Evolutionary conservation across 805 yeast species (phyloP), one percentile per base, ranked within the genome.

Genomic region (Lachancea dasiensis): DNA sequence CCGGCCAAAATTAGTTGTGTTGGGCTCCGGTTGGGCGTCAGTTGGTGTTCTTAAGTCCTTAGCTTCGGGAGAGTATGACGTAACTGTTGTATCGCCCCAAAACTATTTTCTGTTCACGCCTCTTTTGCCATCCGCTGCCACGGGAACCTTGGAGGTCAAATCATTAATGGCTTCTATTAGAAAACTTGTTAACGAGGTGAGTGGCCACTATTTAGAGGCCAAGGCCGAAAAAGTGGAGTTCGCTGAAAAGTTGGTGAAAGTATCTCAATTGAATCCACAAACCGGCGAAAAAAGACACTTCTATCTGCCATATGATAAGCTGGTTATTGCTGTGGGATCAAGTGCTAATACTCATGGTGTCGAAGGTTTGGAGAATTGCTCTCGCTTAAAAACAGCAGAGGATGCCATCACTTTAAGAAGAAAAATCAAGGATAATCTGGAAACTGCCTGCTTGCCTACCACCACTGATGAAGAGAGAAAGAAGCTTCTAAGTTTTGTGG

Each of bases 1-100:
- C 43, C 75, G 69, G 53, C 81, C 81, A 24, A 69, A 70, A 43
- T 60, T 79, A 36, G 83, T 79, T 3, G 65, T 79, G 23, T 62
- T 79, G 24, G 86, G 86, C 13, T 70, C 79, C 26, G 86, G 86
- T 31, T 79, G 86, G 86, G 86, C 82, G 2, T 70, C 82, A 6
- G 82, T 75, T 20, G 76, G 79, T 10, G 50, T 78, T 7, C 63
- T 79, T 46, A 75, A 73, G 50, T 61, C 64, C 31, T 52, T 79
- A 38, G 67, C 67, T 41, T 67, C 72, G 17, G 71, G 72, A 29
- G 75, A 73, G 46, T 79, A 77, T 54, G 79, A 78, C 47, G 77
- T 79, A 38, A 77, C 82, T 3, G 78, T 79, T 18, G 67, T 79
- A 25, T 77, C 84, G 3, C 86, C 86, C 17, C 75, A 79, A 3